Percentiles rank a stretch among this genome's conserved stretches.
Conservation (phyloP, 345 rosid genomes). For the Punica granatum region DNA sequence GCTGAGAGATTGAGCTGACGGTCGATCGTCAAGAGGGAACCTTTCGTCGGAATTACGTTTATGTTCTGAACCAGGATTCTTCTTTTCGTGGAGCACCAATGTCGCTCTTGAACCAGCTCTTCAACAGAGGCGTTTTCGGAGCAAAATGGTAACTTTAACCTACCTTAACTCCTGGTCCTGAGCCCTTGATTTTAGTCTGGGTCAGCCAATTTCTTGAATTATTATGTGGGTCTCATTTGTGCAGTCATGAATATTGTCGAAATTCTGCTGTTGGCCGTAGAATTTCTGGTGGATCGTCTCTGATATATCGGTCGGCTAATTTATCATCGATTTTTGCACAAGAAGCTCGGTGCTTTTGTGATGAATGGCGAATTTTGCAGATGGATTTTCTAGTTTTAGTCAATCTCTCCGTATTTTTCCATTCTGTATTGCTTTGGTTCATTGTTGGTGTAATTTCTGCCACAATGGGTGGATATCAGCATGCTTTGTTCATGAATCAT, state of each 20-base stretch:
- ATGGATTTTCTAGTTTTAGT: not conserved
- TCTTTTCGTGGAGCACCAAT: constrained; percentile 19
- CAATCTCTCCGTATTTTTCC: not conserved
- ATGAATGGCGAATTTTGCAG: not conserved
- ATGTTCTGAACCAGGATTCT: not conserved
- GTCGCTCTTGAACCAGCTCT: constrained; percentile 90
- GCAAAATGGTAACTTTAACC: constrained; percentile 50
- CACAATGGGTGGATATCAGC: not conserved
- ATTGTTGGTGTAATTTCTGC: not conserved
- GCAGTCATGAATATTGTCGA: not conserved
- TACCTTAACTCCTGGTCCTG: constrained; percentile 1
- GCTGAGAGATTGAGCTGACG: not conserved
- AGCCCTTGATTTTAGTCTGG: not conserved
- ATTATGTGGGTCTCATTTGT: not conserved
- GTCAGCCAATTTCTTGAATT: not conserved
- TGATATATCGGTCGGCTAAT: not conserved
- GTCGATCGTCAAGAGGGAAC: not conserved
- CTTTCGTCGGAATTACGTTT: not conserved
- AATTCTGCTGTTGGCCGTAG: not conserved
- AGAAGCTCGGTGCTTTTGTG: not conserved
- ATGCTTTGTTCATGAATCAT: not conserved
- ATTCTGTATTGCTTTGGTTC: not conserved
- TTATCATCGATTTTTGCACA: not conserved
- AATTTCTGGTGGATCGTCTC: not conserved
- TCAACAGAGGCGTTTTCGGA: constrained; percentile 86